Base-by-base conservation (phyloP, 1,284 basidiomycete species). In the Meira miltonrushii region DNA sequence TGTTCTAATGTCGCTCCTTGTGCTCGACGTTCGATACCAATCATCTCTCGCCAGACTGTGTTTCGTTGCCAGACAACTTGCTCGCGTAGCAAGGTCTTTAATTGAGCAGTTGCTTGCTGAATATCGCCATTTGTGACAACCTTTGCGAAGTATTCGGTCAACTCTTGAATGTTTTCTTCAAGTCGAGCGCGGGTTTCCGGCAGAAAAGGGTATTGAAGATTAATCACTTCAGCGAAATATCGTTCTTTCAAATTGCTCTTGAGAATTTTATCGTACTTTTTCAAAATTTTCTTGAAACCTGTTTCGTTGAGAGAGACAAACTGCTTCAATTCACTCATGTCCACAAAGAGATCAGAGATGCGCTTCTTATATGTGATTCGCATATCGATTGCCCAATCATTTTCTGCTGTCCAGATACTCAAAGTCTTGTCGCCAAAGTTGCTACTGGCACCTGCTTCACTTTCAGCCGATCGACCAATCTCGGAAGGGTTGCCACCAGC, bases 211-310 rank as follows among this genome's bases (percentile, higher is more conserved):
- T 69, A 67, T 57, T 77, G 67, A 12, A 1, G 79, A 76, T 90
- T 85, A n/a, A 97, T 88, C 12, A 84, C 80, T 6, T 86, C 82
- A 61, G 86, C 84, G 70, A 97, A 82, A 79, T 94, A 97, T 11
- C 83, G 80, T 64, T 89, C 86, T 81, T 94, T 89, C 64, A 96
- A 84, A 83, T 88, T 85, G 64, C 85, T 89, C 66, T 88, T 86
- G 1, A 88, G 91, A 66, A 95, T 90, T 79, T 97, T 97, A 83
- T 97, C 94, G 75, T 95, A 96, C 88, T 97, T 97, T 80, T 98
- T 98, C 72, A 96, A 78, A 41, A 96, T 94, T 83, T 98, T 97
- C 71, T 91, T 86, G 81, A 97, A 91, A 0, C 93, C 95, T 0
- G 90, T 90, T 74, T 90, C 84, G 80, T 98, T 98, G 57, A 97